Percentiles rank a stretch among this genome's conserved stretches.
Evolutionary conservation across 495 filamentous ascomycete species (phyloP).

Genomic region (Aspergillus olivimuriae): DNA sequence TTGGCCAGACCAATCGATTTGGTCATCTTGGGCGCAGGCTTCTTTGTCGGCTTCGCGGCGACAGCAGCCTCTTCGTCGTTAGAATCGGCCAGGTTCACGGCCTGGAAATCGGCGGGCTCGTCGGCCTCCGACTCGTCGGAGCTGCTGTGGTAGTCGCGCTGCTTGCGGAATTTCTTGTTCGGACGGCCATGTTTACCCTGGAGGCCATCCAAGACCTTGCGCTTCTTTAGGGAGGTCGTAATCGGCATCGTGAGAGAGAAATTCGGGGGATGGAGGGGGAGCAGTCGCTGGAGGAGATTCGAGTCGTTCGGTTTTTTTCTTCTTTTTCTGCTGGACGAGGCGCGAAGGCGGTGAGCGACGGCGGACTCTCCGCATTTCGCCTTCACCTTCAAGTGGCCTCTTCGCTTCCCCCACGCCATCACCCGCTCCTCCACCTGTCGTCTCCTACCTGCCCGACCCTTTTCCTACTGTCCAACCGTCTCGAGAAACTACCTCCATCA

Average conservation of each 20-base stretch:
- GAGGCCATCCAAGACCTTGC: conserved; percentile 53
- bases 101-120: conserved; percentile 43
- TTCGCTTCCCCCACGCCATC: conserved; percentile 14
- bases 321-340: conserved; percentile 25
- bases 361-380: conserved; percentile 30
- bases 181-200: conserved; percentile 49
- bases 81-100: conserved; percentile 62
- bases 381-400: conserved; percentile 15
- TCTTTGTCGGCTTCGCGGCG: conserved; percentile 19
- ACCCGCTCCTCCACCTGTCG: not conserved
- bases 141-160: conserved; percentile 66
- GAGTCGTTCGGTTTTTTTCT: conserved; percentile 9
- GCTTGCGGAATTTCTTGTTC: conserved; percentile 65
- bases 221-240: conserved; percentile 42
- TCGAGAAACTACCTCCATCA: conserved; percentile 32
- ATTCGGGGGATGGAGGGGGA: too few relatives aligned
- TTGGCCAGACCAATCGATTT: conserved; percentile 4
- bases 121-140: conserved; percentile 52
- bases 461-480: conserved; percentile 2
- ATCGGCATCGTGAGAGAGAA: conserved; percentile 34
- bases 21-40: conserved; percentile 7
- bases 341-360: conserved; percentile 25
- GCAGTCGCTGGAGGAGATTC: not conserved
- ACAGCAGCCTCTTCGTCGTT: conserved; percentile 45
- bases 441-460: not conserved